Evolutionary conservation across 139 green algal species (phyloP).

Genomic region (Yamagishiella unicocca): DNA sequence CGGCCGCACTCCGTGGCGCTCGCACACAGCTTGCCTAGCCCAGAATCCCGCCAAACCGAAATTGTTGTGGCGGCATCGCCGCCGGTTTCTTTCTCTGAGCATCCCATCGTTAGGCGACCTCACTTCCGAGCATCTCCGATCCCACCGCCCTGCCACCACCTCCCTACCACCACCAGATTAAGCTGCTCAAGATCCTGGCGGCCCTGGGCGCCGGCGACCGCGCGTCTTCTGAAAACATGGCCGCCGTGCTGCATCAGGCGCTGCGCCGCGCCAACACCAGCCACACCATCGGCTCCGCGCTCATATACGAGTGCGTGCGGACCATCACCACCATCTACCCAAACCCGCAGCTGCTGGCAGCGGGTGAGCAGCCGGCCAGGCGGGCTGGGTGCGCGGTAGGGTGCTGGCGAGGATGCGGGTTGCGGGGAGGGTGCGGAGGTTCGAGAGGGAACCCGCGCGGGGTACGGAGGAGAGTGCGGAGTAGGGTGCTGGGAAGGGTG

Average conservation of each 20-base stretch:
- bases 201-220: conserved; percentile 87
- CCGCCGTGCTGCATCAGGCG: conserved; percentile 79
- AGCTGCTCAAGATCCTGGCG: conserved; percentile 92
- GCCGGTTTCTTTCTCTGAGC: background rate
- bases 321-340: conserved; percentile 94
- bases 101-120: background rate
- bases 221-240: conserved; percentile 88
- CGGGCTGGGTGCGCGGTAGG: background rate
- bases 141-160: background rate
- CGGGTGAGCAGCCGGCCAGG: conserved; percentile 52
- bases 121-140: background rate
- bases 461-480: too few species aligned
- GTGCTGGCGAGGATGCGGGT: too few species aligned
- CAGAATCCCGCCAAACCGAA: background rate
- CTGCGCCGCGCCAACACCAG: conserved; percentile 64
- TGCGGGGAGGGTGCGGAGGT: too few species aligned
- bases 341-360: conserved; percentile 83
- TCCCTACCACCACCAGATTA: conserved; percentile 76
- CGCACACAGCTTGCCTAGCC: background rate
- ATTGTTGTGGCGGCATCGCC: background rate
- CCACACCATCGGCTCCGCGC: conserved; percentile 88
- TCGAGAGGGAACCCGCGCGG: too few species aligned
- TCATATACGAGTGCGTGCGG: conserved; percentile 93
- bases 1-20: background rate
- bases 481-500: too few species aligned